A percentile compares a stretch with the other conserved stretches of the same genome.
Conservation (phyloP, 2,329 filamentous ascomycete genomes). For the Sclerotinia nivalis region DNA sequence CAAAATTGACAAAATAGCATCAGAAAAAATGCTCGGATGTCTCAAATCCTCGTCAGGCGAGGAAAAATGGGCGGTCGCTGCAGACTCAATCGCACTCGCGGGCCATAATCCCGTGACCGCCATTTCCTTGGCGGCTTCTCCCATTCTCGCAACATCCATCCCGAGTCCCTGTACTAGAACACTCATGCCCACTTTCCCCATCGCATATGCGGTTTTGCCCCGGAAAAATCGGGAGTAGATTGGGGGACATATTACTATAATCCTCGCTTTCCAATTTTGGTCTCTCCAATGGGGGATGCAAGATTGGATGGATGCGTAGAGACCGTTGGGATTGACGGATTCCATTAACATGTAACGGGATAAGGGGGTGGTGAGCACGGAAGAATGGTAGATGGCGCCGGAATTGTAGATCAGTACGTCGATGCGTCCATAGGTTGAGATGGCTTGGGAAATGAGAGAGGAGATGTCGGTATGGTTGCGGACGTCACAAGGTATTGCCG, state of each 20-base stretch:
- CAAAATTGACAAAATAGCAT: conserved; percentile 74
- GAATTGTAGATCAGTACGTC: conserved; percentile 82
- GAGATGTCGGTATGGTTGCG: conserved; percentile 61
- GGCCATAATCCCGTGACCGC: conserved; percentile 83
- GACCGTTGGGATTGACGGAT: conserved; percentile 69
- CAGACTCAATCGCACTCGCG: conserved; percentile 73
- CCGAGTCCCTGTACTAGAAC: conserved; percentile 78
- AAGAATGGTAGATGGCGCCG: conserved; percentile 82
- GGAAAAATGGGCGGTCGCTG: conserved; percentile 56
- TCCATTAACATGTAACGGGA: conserved; percentile 81
- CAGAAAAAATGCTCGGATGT: conserved; percentile 73
- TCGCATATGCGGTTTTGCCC: conserved; percentile 82
- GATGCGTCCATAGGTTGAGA: conserved; percentile 48
- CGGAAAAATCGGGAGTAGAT: conserved; percentile 85
- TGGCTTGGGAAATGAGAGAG: conserved; percentile 56
- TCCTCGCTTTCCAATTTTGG: conserved; percentile 57
- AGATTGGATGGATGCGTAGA: conserved; percentile 72
- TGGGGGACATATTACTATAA: conserved; percentile 79
- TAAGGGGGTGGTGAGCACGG: conserved; percentile 69
- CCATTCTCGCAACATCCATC: conserved; percentile 71
- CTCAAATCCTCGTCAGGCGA: conserved; percentile 58
- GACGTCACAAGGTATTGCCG: conserved; percentile 70
- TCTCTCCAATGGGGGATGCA: conserved; percentile 64
- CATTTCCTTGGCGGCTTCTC: conserved; percentile 62
- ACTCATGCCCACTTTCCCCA: conserved; percentile 78